Evolutionary conservation across 352 stramenopile genomes (phyloP), one percentile per base, ranked within the genome.

Genomic region (Saprolegnia parasitica): DNA sequence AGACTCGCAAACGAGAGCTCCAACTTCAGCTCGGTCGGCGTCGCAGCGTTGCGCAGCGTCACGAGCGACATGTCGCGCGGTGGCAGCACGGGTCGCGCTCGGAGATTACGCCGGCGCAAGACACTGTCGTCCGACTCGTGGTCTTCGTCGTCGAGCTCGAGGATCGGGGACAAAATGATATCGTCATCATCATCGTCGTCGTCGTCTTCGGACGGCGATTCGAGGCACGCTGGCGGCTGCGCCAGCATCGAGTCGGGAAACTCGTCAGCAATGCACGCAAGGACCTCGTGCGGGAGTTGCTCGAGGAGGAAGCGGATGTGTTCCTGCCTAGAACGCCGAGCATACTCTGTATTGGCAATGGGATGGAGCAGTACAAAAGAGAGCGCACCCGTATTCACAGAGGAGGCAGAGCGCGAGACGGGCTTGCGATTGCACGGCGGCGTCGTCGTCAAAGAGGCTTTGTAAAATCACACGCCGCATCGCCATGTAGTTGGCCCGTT

Each of bases 311-410:
- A 29, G n/a, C 9, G n/a, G 21, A 70, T 15, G 54, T 39, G 24
- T 18, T 70, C 63, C 10, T 70, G 63, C 54, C 63, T 70, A 45
- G 29, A 56, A 3, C 21, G 18, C 32, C 35, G 5, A n/a, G n/a
- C n/a, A n/a, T n/a, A n/a, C n/a, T n/a, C n/a, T n/a, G n/a, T n/a
- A n/a, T n/a, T n/a, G n/a, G n/a, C n/a, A n/a, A n/a, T n/a, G n/a
- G n/a, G 24, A 54, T 20, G 47, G 56, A 16, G 21, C 11, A 35
- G n/a, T 9, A 40, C n/a, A 21, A 20, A 15, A 18, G 23, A 8
- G n/a, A 52, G 2, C 37, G 15, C 46, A 70, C 63, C 63, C 63
- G 5, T 70, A 70, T 49, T 70, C 63, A 57, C 63, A 70, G 10
- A 70, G 35, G 20, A 70, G 63, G 29, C 63, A 70, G 39, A 70